Evolutionary conservation across 1,139 yeast genomes (phyloP), one percentile per base, ranked within the genome.

Genomic region (Suhomyces terraborum): DNA sequence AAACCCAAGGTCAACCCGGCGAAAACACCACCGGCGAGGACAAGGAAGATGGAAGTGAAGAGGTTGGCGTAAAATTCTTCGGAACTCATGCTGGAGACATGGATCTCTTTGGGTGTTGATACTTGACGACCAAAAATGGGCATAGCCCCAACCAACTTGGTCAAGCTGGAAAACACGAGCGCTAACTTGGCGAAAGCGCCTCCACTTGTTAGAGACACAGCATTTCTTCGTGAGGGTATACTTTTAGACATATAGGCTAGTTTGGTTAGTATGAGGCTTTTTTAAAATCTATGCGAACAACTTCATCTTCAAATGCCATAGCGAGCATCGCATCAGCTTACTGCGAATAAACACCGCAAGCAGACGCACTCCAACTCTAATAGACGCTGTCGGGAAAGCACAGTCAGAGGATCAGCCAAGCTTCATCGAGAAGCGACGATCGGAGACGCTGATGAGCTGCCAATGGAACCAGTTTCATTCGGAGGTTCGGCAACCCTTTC

Each of bases 1-100:
- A 93, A 75, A 2, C 95, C 98, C 42, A 93, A 73, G 18, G 98
- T 93, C 39, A 93, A 71, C 7, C 98, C 98, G 2, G 98, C 98
- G 70, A 93, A 93, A 10, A 89, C 86, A 50, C 98, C 98, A 38
- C 98, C 98, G 4, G 89, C 75, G 31, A 93, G 61, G 2, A 93
- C 98, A 26, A 93, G 74, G 19, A 75, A 53, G 3, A 76, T 77
- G 0, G 96, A 85, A 3, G 86, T 68, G 28, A 75, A 48, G 55
- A 83, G 62, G 55, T 82, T 77, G 41, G 74, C 48, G 66, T 79
- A 80, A 52, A 80, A 80, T 46, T 77, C 64, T 45, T 67, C 67
- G 6, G 66, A 53, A 2, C 75, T 57, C 65, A 71, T 57, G 9
- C 14, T 25, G 16, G 44, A 46, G 24, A 42, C 31, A 20, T 28